These are phyloP conservation scores for Betula pendula DNA, from an alignment of 306 rosid genomes.

Conservation along the genomic window DNA sequence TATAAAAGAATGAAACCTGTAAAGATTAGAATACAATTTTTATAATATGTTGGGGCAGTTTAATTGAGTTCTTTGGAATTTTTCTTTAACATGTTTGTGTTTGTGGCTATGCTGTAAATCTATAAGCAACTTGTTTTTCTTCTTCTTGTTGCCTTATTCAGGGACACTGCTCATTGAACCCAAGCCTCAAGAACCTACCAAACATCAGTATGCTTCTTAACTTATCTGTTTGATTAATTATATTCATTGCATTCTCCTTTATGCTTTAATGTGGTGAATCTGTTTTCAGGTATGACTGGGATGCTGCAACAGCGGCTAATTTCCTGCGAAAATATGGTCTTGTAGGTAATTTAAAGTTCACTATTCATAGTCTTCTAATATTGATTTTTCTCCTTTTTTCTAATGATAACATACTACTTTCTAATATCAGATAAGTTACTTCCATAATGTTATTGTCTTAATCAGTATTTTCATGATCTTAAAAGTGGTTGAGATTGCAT, in stretches of 20 bases:
- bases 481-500: neutral
- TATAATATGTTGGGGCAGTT: neutral
- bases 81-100: neutral
- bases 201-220: slow-evolving; percentile 69
- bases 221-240: slow-evolving; percentile 19
- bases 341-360: slow-evolving; percentile 39
- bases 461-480: neutral
- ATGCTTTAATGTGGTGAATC: slow-evolving; percentile 10
- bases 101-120: neutral
- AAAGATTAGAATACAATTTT: neutral
- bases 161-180: slow-evolving; percentile 95
- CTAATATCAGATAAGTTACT: neutral
- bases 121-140: neutral
- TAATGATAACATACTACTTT: neutral
- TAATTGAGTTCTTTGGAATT: neutral
- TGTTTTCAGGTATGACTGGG: slow-evolving; percentile 91
- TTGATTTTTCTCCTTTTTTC: slow-evolving; percentile 13
- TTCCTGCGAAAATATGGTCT: slow-evolving; percentile 87
- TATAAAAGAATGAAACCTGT: slow-evolving; percentile 9
- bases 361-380: neutral
- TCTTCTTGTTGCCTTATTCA: slow-evolving; percentile 29
- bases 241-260: slow-evolving; percentile 2
- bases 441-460: neutral
- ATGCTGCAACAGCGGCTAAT: slow-evolving; percentile 93
- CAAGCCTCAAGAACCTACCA: slow-evolving; percentile 97